Percentiles rank a stretch among this genome's conserved stretches.
Conservation (phyloP, 352 stramenopile genomes). For the Paralagenidium karlingii region DNA sequence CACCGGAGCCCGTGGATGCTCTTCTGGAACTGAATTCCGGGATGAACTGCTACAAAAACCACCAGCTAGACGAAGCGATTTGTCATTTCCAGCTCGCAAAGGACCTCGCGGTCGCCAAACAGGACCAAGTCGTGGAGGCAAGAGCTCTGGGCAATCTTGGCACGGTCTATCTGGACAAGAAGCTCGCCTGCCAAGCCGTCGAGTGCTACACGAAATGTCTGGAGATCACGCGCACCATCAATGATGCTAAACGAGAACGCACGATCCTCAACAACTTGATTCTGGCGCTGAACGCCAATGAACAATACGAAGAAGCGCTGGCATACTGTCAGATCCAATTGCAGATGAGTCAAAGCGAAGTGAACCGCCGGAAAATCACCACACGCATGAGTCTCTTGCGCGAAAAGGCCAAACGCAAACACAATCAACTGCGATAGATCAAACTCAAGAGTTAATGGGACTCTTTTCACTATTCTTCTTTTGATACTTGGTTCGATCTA, state of each 20-base stretch:
- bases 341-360: constrained; percentile 44
- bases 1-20: no score
- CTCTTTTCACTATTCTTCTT: no score
- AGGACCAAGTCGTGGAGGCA: constrained; percentile 53
- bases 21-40: constrained; percentile 58
- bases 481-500: no score
- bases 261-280: constrained; percentile 80
- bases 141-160: constrained; percentile 64
- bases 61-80: constrained; percentile 44
- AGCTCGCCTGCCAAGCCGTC: constrained; percentile 55
- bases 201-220: constrained; percentile 66
- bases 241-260: constrained; percentile 62
- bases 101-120: constrained; percentile 23
- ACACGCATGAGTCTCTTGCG: constrained; percentile 60
- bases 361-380: constrained; percentile 69
- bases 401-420: no score
- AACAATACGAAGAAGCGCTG: constrained; percentile 42
- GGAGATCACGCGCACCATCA: constrained; percentile 53
- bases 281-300: constrained; percentile 48
- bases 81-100: constrained; percentile 49
- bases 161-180: constrained; percentile 61
- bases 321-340: constrained; percentile 55
- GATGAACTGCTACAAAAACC: constrained; percentile 68
- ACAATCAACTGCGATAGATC: no score
- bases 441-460: no score